A percentile compares a stretch with the other conserved stretches of the same genome.
phyloP scores from a whole-genome alignment of 2,329 filamentous ascomycete species.

The Coniochaeta prunicola region DNA sequence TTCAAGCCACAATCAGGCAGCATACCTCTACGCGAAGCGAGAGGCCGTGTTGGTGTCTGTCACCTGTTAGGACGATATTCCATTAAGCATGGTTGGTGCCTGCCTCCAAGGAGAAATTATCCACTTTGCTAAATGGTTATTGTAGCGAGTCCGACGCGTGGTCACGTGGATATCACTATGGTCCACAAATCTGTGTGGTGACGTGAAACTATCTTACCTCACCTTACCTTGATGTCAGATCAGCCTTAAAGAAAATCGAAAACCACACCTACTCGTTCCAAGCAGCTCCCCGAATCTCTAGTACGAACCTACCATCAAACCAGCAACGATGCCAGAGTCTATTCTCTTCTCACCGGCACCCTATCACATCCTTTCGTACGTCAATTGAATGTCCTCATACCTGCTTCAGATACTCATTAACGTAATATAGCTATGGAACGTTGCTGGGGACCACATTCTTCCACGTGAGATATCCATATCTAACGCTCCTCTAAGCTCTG shows the following conservation, averaged over 20 bases:
- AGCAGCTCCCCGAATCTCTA: neutral
- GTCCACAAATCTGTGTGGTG: neutral
- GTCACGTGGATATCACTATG: neutral
- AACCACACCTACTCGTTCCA: neutral
- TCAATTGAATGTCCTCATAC: constrained; percentile 2
- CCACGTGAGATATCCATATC: constrained; percentile 48
- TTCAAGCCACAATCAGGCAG: neutral
- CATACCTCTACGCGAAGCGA: neutral
- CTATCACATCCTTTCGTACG: constrained; percentile 70
- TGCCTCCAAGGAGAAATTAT: neutral
- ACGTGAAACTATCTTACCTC: neutral
- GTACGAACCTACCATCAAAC: neutral
- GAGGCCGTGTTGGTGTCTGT: neutral
- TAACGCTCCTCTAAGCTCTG: constrained; percentile 5
- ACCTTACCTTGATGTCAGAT: no score
- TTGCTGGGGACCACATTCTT: constrained; percentile 82
- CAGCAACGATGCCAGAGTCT: constrained; percentile 36
- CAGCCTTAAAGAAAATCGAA: no score
- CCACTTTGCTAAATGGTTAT: neutral
- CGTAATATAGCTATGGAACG: constrained; percentile 64
- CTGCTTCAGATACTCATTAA: neutral
- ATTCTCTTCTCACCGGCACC: constrained; percentile 58
- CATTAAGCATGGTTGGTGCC: neutral
- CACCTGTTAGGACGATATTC: neutral
- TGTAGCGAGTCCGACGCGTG: neutral